Evolutionary conservation across 371 early-diverging fungal species (phyloP), one percentile per base, ranked within the genome.

Genomic region (Mortierella sp.): DNA sequence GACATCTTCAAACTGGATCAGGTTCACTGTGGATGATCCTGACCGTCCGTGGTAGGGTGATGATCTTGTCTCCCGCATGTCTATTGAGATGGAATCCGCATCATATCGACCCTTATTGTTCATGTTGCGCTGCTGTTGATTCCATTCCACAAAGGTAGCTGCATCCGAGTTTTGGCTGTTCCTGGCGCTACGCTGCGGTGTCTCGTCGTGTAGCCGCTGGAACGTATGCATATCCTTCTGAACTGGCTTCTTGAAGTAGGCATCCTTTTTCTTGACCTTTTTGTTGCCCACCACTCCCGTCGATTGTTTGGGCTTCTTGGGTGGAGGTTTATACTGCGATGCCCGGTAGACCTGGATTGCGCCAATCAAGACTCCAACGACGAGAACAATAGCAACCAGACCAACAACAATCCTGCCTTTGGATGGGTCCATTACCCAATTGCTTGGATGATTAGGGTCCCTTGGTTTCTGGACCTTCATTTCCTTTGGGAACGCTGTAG

Each of bases 231-330:
- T 10, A 34, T 67, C 57, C 0, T 53, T 62, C 2, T 9, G 50
- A 24, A 19, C 56, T 4, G 78, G 78, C 59, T 76, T 76, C 55
- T 42, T 64, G 56, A 48, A 76, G 42, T 66, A 76, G 42, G 78
- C 78, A 31, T 70, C 66, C 67, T 69, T 58, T 38, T 66, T 76
- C 63, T 76, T 76, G 67, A 76, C 41, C 66, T 76, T 76, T 38
- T 64, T 67, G 55, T 31, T 47, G 48, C 58, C 63, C 34, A n/a
- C n/a, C 46, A 59, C 28, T 34, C 72, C 72, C 14, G 39, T 64
- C 21, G 57, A 54, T 45, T 68, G 64, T 51, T 69, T 69, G 12
- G 46, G 48, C 55, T 56, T 60, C 66, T 69, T 61, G 34, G 71
- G 71, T 50, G 71, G 71, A 6, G 62, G 52, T 31, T 5, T 18